These are phyloP conservation scores for Fusarium albidum DNA, from an alignment of 2,329 filamentous ascomycete genomes.

Conservation along the genomic window DNA sequence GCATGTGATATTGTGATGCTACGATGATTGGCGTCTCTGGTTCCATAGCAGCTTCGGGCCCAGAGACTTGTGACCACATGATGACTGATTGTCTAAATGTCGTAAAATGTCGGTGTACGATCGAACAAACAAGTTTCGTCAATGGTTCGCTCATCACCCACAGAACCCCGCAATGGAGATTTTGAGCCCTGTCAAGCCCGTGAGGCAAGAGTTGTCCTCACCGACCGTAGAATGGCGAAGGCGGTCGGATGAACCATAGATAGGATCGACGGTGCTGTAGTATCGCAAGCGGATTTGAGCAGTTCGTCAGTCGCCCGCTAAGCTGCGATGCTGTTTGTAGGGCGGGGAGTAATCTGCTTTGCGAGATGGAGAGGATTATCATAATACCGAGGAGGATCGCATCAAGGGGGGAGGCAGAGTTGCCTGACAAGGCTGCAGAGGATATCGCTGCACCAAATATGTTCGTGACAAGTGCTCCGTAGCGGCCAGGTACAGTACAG, in stretches of 20 bases:
- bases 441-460: constrained; percentile 27
- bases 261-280: constrained; percentile 1
- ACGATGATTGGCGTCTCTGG: constrained; percentile 22
- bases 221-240: constrained; percentile 6
- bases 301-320: constrained; percentile 3
- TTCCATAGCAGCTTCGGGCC: constrained; percentile 16
- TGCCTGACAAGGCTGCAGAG: constrained; percentile 40
- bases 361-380: constrained; percentile 4
- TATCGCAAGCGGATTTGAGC: constrained; percentile 16
- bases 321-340: background rate
- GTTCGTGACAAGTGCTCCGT: constrained; percentile 34
- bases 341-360: background rate
- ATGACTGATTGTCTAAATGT: constrained; percentile 29
- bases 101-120: constrained; percentile 42
- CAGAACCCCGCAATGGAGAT: constrained; percentile 30
- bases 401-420: constrained; percentile 17
- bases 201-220: constrained; percentile 5
- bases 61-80: constrained; percentile 34
- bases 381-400: constrained; percentile 7
- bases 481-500: constrained; percentile 24
- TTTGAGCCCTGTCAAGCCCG: constrained; percentile 14
- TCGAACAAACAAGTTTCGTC: constrained; percentile 10
- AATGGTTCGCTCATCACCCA: constrained; percentile 17
- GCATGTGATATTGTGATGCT: constrained; percentile 34
- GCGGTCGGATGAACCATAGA: constrained; percentile 10